Conservation (phyloP, 2,329 filamentous ascomycete species). For the Penicillium sp. region DNA sequence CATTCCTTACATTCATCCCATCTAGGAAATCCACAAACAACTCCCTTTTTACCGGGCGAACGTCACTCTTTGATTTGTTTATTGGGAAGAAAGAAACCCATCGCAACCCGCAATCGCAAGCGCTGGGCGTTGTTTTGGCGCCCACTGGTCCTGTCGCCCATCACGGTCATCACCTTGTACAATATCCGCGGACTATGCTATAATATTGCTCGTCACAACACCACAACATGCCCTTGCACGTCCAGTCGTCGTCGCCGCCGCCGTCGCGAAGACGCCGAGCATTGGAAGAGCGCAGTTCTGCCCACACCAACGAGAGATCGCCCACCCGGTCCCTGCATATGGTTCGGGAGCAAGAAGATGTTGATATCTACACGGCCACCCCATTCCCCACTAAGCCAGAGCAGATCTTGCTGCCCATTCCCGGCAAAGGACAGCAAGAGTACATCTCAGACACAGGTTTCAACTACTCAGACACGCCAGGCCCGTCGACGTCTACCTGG, state of each 20-base stretch:
- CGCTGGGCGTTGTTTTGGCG: slow-evolving; percentile 6
- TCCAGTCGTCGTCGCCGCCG: slow-evolving; percentile 26
- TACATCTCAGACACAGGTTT: slow-evolving; percentile 33
- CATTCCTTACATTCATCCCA: slow-evolving; percentile 31
- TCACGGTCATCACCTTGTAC: slow-evolving; percentile 4
- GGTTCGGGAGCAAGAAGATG: slow-evolving; percentile 32
- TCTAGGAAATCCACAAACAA: slow-evolving; percentile 25
- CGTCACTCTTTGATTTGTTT: slow-evolving; percentile 9
- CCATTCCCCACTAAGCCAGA: slow-evolving; percentile 50
- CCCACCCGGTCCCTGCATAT: slow-evolving; percentile 39
- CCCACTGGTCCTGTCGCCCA: slow-evolving; percentile 1
- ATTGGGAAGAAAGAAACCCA: too few species aligned
- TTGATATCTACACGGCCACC: slow-evolving; percentile 41
- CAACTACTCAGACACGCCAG: slow-evolving; percentile 32
- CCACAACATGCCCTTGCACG: slow-evolving; percentile 36
- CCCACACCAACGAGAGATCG: slow-evolving; percentile 45
- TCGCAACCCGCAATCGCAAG: too few species aligned
- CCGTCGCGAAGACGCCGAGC: slow-evolving; percentile 43
- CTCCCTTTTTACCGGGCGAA: slow-evolving; percentile 9
- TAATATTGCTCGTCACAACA: slow-evolving; percentile 30
- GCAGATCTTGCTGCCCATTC: slow-evolving; percentile 44
- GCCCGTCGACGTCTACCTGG: slow-evolving; percentile 29
- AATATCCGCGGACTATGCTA: slow-evolving; percentile 28
- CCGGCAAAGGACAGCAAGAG: slow-evolving; percentile 38
- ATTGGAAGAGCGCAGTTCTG: slow-evolving; percentile 48